Percentiles rank a stretch among this genome's conserved stretches.
phyloP scores from a whole-genome alignment of 306 rosid genomes.

The Ormosia semicastrata region DNA sequence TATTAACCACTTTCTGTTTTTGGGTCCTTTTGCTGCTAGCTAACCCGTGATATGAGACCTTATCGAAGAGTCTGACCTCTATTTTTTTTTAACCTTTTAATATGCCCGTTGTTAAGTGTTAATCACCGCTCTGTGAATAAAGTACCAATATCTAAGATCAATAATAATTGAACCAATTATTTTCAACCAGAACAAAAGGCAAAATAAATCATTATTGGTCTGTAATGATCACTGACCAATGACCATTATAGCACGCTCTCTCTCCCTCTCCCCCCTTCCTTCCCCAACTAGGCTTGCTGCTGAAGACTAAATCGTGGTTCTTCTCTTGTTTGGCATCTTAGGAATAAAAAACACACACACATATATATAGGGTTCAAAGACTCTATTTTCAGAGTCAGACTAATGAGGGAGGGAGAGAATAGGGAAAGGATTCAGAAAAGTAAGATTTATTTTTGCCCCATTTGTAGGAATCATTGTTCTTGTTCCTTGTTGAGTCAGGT shows the following conservation, averaged over 20 bases:
- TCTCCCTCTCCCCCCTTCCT: background rate
- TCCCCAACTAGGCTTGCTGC: background rate
- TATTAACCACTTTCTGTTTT: background rate
- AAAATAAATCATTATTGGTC: background rate
- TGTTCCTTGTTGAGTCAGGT: background rate
- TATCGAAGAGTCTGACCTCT: background rate
- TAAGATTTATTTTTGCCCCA: background rate
- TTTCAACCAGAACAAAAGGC: conserved; percentile 20
- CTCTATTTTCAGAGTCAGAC: background rate
- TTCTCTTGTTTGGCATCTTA: background rate
- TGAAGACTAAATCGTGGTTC: background rate
- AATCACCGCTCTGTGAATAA: conserved; percentile 37
- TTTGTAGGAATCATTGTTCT: conserved; percentile 4
- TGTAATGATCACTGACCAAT: conserved; percentile 13
- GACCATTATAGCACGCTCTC: background rate
- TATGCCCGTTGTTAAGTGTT: background rate
- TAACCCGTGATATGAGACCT: background rate
- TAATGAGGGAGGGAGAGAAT: background rate
- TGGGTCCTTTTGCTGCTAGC: background rate
- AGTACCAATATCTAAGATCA: conserved; percentile 17
- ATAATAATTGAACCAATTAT: conserved; percentile 48
- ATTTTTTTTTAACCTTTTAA: background rate
- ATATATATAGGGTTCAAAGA: too few relatives aligned
- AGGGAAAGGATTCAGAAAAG: background rate
- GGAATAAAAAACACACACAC: too few relatives aligned